Base-by-base conservation (phyloP, 352 stramenopile species). In the Phytopythium boreale region DNA sequence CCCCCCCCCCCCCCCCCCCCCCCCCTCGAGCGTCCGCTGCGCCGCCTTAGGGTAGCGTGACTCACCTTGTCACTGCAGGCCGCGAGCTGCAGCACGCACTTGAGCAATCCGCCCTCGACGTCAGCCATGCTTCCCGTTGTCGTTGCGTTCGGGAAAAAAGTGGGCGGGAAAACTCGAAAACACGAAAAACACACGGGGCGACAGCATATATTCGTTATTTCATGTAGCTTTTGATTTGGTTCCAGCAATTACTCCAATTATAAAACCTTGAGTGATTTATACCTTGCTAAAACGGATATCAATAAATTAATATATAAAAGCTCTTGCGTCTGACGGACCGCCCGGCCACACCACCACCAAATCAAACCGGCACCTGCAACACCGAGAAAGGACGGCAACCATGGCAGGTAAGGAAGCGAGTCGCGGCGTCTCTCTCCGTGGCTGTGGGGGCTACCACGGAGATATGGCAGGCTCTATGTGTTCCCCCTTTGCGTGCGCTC, bases 21-120 rank as follows among this genome's bases (percentile, higher is more conserved):
- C 15, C 17, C 5, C 6, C 41, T 49, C 15, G 14, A 46, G 41
- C 41, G 7, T 24, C 19, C n/a, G 22, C 22, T 41, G n/a, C 43
- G 10, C 24, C 29, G 15, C 10, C 12, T n/a, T 10, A 4, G 0
- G 29, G 14, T 3, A 17, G 31, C 10, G 24, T 19, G 15, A 50
- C 63, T 51, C n/a, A 87, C 83, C 75, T 89, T 92, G 66, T 92
- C 81, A 69, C 79, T 89, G 61, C 83, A 90, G 65, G 76, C 79
- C 26, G 78, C 78, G 51, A 92, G 63, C 63, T 92, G 83, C 70
- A 92, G 71, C 62, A 88, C 83, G 65, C 83, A 89, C 70, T 89
- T 88, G 61, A 92, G 70, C 65, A 92, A 64, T 11, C 82, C 83
- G 63, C 74, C 69, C 22, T 89, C 69, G 17, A 82, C 74, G 61